phyloP scores from a whole-genome alignment of 1,284 basidiomycete species.

The Irpex sp. region DNA sequence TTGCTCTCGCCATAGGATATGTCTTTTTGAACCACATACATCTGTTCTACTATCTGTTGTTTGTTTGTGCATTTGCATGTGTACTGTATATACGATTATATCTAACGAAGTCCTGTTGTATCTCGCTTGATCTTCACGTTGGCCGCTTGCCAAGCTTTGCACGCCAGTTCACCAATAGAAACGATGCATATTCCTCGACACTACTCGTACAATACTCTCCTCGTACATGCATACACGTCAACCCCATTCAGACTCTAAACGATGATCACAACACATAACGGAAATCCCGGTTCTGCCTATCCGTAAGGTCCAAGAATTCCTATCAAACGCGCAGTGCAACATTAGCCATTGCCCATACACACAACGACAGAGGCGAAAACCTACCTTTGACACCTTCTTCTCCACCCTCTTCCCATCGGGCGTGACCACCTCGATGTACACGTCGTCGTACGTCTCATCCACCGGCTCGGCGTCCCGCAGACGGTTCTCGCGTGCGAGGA shows the following conservation, averaged over 20 bases:
- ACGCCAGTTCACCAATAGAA: too few relatives aligned
- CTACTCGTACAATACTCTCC: too few relatives aligned
- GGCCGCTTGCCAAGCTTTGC: too few relatives aligned
- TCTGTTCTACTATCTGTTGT: too few relatives aligned
- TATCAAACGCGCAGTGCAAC: conserved; percentile 2
- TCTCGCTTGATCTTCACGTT: too few relatives aligned
- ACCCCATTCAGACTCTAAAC: neutral
- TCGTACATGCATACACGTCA: neutral
- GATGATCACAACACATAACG: conserved; percentile 21
- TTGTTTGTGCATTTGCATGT: too few relatives aligned
- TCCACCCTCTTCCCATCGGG: conserved; percentile 46
- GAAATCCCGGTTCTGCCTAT: conserved; percentile 29
- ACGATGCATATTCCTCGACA: too few relatives aligned
- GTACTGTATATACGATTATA: too few relatives aligned
- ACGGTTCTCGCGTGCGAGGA: conserved; percentile 60
- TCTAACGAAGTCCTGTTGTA: too few relatives aligned
- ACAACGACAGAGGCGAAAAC: conserved; percentile 11
- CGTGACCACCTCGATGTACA: conserved; percentile 49
- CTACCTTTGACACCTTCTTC: conserved; percentile 58
- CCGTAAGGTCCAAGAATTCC: conserved; percentile 28
- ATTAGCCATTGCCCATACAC: too few relatives aligned
- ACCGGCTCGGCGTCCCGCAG: conserved; percentile 52
- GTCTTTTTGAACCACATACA: too few relatives aligned
- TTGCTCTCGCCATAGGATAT: too few relatives aligned
- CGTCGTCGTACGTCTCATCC: conserved; percentile 54